Percentiles rank a stretch among this genome's conserved stretches.
Conservation (phyloP, 1,284 basidiomycete species). For the Microbotryomycetes sp. region DNA sequence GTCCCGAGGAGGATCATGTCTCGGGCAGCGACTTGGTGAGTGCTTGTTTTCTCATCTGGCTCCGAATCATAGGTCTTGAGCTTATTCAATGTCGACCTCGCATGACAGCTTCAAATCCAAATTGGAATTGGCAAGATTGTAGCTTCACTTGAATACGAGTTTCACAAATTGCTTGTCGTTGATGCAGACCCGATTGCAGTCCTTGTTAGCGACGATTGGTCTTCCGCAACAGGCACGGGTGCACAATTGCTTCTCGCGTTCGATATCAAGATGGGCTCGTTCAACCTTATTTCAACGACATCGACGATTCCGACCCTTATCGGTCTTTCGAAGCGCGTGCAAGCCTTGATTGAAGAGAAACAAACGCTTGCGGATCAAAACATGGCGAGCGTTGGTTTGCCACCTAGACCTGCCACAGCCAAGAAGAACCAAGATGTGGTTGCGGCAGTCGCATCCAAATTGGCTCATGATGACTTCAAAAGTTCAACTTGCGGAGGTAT, state of each 20-base stretch:
- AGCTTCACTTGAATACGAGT: constrained; percentile 23
- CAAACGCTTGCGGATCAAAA: not conserved
- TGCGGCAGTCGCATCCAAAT: constrained; percentile 2
- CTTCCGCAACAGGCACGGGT: not conserved
- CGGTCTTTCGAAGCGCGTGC: constrained; percentile 12
- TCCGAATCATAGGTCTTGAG: too few species aligned
- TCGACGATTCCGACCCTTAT: constrained; percentile 22
- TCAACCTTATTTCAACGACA: constrained; percentile 26
- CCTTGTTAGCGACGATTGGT: constrained; percentile 30
- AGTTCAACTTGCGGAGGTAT: not conserved
- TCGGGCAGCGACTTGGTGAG: constrained; percentile 10
- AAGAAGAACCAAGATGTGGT: constrained; percentile 1
- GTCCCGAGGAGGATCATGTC: not conserved
- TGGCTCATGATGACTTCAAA: not conserved
- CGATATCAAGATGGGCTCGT: constrained; percentile 15
- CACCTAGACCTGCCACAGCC: not conserved
- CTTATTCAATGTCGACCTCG: too few species aligned
- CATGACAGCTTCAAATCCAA: constrained; percentile 13
- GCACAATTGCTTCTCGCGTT: constrained; percentile 10
- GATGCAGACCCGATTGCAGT: constrained; percentile 27
- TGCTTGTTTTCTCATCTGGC: not conserved
- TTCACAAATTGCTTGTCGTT: constrained; percentile 24
- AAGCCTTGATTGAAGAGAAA: constrained; percentile 24
- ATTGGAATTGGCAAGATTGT: constrained; percentile 19
- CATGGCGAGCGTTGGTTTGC: constrained; percentile 6